Percentiles rank a stretch among this genome's conserved stretches.
Evolutionary conservation across 2,329 filamentous ascomycete genomes (phyloP).

Genomic region (Microsporum canis): DNA sequence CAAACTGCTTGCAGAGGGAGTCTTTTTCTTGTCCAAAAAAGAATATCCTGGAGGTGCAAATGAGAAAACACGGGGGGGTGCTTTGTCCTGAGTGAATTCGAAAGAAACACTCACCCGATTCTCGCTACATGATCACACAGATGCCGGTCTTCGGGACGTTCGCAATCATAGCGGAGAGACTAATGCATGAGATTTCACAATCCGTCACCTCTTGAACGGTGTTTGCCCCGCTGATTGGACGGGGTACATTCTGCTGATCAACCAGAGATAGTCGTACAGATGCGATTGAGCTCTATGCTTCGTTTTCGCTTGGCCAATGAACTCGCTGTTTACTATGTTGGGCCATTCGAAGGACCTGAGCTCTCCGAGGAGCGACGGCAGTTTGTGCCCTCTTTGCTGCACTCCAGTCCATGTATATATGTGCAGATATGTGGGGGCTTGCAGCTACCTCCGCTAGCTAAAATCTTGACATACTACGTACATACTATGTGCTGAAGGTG

Average conservation of each 20-base stretch:
- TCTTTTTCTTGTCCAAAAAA: too few species aligned
- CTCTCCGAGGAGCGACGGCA: background rate
- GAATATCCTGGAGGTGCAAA: background rate
- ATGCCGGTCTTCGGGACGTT: background rate
- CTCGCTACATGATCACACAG: background rate
- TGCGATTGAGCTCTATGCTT: background rate
- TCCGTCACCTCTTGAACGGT: background rate
- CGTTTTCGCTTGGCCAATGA: background rate
- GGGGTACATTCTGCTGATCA: background rate
- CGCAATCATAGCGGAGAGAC: background rate
- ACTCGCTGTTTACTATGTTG: background rate
- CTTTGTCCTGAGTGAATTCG: background rate
- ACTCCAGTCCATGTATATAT: background rate
- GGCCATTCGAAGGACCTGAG: background rate
- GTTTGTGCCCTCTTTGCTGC: background rate
- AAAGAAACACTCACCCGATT: background rate
- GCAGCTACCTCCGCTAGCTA: background rate
- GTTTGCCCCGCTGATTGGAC: background rate
- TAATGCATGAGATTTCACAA: slow-evolving; percentile 5
- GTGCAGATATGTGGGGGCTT: background rate
- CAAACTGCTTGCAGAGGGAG: too few species aligned
- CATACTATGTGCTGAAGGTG: background rate
- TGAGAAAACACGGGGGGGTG: background rate
- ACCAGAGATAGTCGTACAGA: background rate
- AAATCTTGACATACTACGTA: background rate